phyloP scores from a whole-genome alignment of 345 rosid species.

The Orychophragmus violaceus region DNA sequence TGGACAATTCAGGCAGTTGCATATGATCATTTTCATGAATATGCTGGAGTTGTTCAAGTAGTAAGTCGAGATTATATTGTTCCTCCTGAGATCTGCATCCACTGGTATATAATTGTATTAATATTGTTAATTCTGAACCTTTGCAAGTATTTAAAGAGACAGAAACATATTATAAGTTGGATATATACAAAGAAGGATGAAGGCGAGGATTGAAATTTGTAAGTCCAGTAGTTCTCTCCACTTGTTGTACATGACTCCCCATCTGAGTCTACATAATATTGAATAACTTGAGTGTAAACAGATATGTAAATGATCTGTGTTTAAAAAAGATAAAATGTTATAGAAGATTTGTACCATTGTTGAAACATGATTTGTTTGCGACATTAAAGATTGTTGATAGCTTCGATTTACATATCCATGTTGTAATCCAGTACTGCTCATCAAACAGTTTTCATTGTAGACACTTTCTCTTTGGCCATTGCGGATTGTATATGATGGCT shows the following conservation, averaged over 20 bases:
- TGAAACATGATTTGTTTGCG: slow-evolving; percentile 3
- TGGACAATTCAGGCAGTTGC: background rate
- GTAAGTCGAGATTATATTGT: background rate
- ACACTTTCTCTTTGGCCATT: slow-evolving; percentile 9
- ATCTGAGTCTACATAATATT: slow-evolving; percentile 8
- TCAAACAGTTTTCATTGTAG: background rate
- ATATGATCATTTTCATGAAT: slow-evolving; percentile 1
- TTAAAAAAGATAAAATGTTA: background rate
- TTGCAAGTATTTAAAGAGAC: background rate
- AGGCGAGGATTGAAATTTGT: slow-evolving; percentile 8
- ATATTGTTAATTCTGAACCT: background rate
- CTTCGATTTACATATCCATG: background rate
- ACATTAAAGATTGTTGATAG: background rate
- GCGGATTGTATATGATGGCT: background rate
- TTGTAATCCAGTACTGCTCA: slow-evolving; percentile 8
- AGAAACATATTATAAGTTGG: background rate
- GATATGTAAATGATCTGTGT: background rate
- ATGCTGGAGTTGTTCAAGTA: slow-evolving; percentile 2
- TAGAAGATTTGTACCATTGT: slow-evolving; percentile 1
- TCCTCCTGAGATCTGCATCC: slow-evolving; percentile 7
- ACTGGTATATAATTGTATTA: background rate
- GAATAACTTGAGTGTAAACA: background rate
- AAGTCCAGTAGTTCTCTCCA: background rate
- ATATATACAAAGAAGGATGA: background rate
- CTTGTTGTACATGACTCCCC: slow-evolving; percentile 2